A percentile compares a stretch with the other conserved stretches of the same genome.
These are phyloP conservation scores for Cryptococcus amylolentus DNA, from an alignment of 1,284 basidiomycete genomes.

Conservation along the genomic window DNA sequence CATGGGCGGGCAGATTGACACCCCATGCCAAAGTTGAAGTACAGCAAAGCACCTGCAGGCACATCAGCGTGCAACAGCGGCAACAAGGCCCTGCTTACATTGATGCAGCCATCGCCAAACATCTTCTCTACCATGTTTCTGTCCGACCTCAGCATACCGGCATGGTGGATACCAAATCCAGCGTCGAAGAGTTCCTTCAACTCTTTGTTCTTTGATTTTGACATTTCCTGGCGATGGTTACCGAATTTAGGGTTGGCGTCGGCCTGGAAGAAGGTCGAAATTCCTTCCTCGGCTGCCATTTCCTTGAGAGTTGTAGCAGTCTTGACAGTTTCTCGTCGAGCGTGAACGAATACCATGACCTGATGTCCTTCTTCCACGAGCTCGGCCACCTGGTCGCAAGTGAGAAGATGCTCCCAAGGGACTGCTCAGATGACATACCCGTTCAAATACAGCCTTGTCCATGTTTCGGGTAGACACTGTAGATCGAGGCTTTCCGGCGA, in stretches of 20 bases:
- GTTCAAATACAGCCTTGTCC: constrained; percentile 86
- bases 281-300: constrained; percentile 69
- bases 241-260: constrained; percentile 71
- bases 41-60: constrained; percentile 81
- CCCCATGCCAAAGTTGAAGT: constrained; percentile 99
- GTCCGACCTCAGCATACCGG: constrained; percentile 94
- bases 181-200: constrained; percentile 91
- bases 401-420: neutral
- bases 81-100: constrained; percentile 56
- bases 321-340: constrained; percentile 97
- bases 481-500: constrained; percentile 85
- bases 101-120: constrained; percentile 88
- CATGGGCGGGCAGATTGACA: constrained; percentile 97
- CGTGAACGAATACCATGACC: constrained; percentile 99
- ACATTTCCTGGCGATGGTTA: constrained; percentile 74
- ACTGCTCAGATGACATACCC: constrained; percentile 48
- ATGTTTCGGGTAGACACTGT: constrained; percentile 75
- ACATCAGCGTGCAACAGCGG: neutral
- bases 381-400: constrained; percentile 59
- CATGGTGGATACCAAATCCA: constrained; percentile 98
- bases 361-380: constrained; percentile 86
- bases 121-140: constrained; percentile 93
- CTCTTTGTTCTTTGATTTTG: constrained; percentile 81
- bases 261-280: constrained; percentile 72
- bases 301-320: constrained; percentile 83